Conservation (phyloP, 768 basidiomycete species). For the Termitomyces sp. region DNA sequence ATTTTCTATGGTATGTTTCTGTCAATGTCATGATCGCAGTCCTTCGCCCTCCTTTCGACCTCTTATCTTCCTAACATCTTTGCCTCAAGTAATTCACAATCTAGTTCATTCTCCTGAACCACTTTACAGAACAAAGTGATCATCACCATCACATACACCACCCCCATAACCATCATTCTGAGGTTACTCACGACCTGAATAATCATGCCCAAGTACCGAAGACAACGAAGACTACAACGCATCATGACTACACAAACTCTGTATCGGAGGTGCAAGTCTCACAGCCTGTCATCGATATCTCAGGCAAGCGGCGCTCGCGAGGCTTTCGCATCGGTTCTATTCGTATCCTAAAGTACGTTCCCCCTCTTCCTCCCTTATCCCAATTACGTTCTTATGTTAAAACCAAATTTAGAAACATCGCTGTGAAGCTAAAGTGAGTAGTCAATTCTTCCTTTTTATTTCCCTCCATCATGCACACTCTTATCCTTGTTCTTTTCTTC, state of each 20-base stretch:
- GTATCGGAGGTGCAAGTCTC: neutral
- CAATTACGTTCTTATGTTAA: conserved; percentile 2
- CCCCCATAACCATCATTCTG: conserved; percentile 3
- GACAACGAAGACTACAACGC: neutral
- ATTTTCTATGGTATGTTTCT: conserved; percentile 24
- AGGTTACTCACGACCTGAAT: neutral
- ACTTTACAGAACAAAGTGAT: conserved; percentile 10
- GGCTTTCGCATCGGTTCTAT: conserved; percentile 14
- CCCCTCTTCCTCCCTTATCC: neutral
- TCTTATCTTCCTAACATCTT: neutral
- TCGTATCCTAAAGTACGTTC: conserved; percentile 15
- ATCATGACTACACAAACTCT: conserved; percentile 2
- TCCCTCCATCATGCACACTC: neutral
- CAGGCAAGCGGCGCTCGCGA: conserved; percentile 10
- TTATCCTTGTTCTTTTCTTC: neutral
- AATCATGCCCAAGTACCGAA: neutral
- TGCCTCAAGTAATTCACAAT: neutral
- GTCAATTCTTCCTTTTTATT: neutral
- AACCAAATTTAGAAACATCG: conserved; percentile 11
- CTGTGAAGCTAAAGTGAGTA: conserved; percentile 16
- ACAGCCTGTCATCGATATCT: conserved; percentile 9
- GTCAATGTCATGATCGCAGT: neutral
- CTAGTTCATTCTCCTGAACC: neutral
- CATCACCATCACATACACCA: conserved; percentile 9
- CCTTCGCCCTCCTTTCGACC: neutral